Percentiles rank a stretch among this genome's conserved stretches.
Evolutionary conservation across 2,329 filamentous ascomycete genomes (phyloP).

Genomic region (Mycocentrospora acerina): DNA sequence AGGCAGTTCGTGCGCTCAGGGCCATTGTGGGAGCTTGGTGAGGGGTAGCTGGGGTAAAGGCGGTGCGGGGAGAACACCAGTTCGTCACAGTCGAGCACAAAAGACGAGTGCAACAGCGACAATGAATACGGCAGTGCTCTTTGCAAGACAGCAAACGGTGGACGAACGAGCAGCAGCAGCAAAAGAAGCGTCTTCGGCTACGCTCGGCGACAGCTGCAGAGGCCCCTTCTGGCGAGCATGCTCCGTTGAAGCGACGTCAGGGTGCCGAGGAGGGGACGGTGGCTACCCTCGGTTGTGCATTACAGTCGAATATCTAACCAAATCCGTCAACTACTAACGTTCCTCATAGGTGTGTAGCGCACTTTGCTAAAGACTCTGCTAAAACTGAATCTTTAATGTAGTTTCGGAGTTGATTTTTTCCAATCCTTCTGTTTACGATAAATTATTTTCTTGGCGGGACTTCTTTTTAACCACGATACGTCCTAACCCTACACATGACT

Average conservation of each 20-base stretch:
- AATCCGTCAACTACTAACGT: too few species aligned
- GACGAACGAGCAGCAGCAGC: too few species aligned
- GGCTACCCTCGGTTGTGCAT: conserved; percentile 37
- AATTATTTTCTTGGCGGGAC: too few species aligned
- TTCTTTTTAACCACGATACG: too few species aligned
- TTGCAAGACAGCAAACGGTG: conserved; percentile 12
- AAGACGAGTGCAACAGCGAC: conserved; percentile 12
- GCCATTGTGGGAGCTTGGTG: conserved; percentile 56
- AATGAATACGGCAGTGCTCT: conserved; percentile 33
- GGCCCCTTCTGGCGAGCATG: too few species aligned
- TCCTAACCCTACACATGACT: too few species aligned
- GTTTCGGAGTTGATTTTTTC: too few species aligned
- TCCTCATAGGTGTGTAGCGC: too few species aligned
- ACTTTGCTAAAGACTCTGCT: too few species aligned
- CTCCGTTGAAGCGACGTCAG: conserved; percentile 28
- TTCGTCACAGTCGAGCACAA: conserved; percentile 6
- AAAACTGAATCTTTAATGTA: too few species aligned
- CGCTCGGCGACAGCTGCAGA: conserved; percentile 1
- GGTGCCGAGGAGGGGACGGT: conserved; percentile 33
- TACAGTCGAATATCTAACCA: too few species aligned
- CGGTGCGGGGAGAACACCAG: conserved; percentile 23
- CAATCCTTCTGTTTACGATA: too few species aligned
- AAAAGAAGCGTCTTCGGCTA: conserved; percentile 6
- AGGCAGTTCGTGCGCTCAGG: conserved; percentile 62
- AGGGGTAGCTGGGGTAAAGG: conserved; percentile 31